Conservation (phyloP, 1,284 basidiomycete genomes). For the Cystobasidium pallidum region DNA sequence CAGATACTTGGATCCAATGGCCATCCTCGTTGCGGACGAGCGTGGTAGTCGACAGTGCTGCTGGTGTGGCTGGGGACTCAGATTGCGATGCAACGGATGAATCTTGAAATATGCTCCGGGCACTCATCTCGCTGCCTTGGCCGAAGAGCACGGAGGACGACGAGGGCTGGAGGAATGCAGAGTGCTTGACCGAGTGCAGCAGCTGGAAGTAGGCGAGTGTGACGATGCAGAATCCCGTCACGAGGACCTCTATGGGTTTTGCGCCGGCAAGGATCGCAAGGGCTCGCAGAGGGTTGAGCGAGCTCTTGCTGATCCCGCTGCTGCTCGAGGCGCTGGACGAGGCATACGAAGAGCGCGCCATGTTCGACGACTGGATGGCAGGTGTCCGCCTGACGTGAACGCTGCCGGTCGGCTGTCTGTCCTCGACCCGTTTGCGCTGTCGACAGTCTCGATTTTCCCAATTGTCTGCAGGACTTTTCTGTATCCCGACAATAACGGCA, state of each 20-base stretch:
- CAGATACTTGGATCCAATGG: background rate
- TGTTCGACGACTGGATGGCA: background rate
- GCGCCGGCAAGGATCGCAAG: constrained; percentile 58
- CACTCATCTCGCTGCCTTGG: background rate
- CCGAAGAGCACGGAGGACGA: constrained; percentile 4
- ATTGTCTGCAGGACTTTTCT: constrained; percentile 3
- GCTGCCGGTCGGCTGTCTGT: background rate
- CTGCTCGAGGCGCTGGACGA: constrained; percentile 15
- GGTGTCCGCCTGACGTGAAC: background rate
- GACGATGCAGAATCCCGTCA: constrained; percentile 79
- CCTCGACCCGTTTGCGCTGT: background rate
- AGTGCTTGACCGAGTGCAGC: constrained; percentile 75
- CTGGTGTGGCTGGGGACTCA: background rate
- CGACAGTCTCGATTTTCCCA: background rate
- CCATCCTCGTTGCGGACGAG: constrained; percentile 25
- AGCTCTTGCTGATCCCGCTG: constrained; percentile 4
- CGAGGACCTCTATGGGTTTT: constrained; percentile 75
- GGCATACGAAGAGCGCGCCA: constrained; percentile 22
- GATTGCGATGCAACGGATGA: background rate
- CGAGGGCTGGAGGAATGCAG: constrained; percentile 55
- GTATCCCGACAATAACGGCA: constrained; percentile 10
- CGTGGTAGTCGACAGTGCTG: background rate
- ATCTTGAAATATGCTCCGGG: constrained; percentile 14
- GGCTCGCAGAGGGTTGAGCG: constrained; percentile 30
- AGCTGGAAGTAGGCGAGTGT: constrained; percentile 92